Evolutionary conservation across 2,329 filamentous ascomycete genomes (phyloP).

Genomic region (Curvularia verruculosa): DNA sequence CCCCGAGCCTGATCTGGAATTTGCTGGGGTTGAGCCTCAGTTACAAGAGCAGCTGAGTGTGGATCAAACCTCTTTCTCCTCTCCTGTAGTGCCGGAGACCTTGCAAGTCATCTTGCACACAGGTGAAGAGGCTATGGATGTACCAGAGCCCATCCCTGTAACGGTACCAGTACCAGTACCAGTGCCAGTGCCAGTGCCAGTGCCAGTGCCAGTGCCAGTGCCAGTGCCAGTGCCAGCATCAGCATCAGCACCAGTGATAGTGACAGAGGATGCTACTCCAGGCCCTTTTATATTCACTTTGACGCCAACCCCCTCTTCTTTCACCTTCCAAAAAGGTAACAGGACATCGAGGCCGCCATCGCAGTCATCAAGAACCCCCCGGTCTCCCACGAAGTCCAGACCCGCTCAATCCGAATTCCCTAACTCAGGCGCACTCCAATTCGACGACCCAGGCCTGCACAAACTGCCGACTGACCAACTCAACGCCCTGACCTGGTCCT

Average conservation of each 20-base stretch:
- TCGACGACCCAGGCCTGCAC: constrained; percentile 1
- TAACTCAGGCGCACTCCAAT: constrained; percentile 4
- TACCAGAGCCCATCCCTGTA: too few relatives aligned
- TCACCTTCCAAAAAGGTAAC: not conserved
- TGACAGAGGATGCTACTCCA: not conserved
- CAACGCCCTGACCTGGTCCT: constrained; percentile 2
- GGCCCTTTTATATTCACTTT: not conserved
- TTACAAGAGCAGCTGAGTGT: not conserved
- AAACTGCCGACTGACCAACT: not conserved
- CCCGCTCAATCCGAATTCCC: not conserved
- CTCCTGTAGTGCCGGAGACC: not conserved
- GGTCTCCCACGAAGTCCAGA: not conserved
- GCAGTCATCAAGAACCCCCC: not conserved
- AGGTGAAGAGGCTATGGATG: too few relatives aligned
- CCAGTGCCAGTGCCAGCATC: too few relatives aligned
- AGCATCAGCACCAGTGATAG: too few relatives aligned
- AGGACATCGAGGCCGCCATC: not conserved
- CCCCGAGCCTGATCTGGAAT: not conserved
- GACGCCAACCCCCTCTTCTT: not conserved
- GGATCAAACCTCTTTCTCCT: not conserved
- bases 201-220: too few relatives aligned
- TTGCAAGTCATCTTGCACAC: not conserved
- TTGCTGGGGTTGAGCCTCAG: not conserved
- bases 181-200: too few relatives aligned
- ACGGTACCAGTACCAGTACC: too few relatives aligned